A percentile compares a stretch with the other conserved stretches of the same genome.
phyloP scores from a whole-genome alignment of 352 stramenopile genomes.

The Phytopythium delawarense region DNA sequence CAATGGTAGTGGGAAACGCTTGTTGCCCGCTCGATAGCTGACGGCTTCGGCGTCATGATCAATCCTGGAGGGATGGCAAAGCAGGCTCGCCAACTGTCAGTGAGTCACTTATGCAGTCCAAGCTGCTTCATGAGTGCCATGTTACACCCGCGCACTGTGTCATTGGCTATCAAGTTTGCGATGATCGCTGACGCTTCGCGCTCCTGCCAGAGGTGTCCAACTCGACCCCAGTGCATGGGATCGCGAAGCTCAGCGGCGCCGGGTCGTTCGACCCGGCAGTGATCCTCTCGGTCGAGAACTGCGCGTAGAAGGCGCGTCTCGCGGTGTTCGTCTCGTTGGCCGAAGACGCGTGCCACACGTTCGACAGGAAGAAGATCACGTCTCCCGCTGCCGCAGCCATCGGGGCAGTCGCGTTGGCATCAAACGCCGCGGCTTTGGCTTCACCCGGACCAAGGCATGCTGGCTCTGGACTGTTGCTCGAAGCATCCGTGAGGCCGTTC shows the following conservation, averaged over 20 bases:
- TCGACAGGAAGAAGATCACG: conserved; percentile 63
- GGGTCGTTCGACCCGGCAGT: conserved; percentile 29
- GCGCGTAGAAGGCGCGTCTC: conserved; percentile 67
- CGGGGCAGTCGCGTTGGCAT: conserved; percentile 19
- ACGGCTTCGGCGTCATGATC: too few species aligned
- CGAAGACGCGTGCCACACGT: conserved; percentile 71
- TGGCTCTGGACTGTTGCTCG: too few species aligned
- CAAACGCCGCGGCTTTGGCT: conserved; percentile 1
- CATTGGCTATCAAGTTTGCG: too few species aligned
- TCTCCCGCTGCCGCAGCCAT: conserved; percentile 31
- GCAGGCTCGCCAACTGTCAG: too few species aligned
- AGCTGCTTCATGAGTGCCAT: too few species aligned
- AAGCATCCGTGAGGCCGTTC: neutral
- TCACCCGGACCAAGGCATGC: neutral
- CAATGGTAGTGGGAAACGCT: too few species aligned
- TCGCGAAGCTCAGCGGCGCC: conserved; percentile 61
- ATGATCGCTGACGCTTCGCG: too few species aligned
- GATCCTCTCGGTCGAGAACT: conserved; percentile 55
- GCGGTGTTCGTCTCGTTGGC: conserved; percentile 36
- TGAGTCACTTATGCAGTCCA: too few species aligned
- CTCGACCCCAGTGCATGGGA: conserved; percentile 26
- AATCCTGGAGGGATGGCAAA: too few species aligned
- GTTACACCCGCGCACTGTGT: too few species aligned
- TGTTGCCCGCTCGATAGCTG: too few species aligned
- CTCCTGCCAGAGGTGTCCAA: too few species aligned